These are phyloP conservation scores for Fragaria iinumae DNA, from an alignment of 306 rosid species.

Conservation along the genomic window DNA sequence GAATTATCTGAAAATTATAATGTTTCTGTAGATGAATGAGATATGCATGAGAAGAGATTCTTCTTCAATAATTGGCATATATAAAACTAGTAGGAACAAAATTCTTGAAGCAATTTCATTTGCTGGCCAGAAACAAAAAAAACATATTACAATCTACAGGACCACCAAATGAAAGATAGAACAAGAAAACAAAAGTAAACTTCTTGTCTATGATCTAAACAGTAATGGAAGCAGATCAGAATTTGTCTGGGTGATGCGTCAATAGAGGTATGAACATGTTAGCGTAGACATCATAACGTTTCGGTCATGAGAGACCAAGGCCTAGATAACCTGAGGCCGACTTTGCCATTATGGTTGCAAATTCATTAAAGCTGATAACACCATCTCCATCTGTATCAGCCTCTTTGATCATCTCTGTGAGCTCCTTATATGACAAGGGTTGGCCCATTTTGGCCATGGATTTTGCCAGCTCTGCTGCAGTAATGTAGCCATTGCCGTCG, in stretches of 20 bases:
- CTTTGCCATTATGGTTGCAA: conserved; percentile 62
- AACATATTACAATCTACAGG: background rate
- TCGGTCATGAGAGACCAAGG: conserved; percentile 27
- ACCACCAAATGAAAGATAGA: conserved; percentile 5
- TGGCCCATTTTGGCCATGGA: conserved; percentile 93
- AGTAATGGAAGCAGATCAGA: background rate
- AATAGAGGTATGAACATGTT: background rate
- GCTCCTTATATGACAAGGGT: conserved; percentile 64
- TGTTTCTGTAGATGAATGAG: background rate
- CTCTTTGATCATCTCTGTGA: conserved; percentile 78
- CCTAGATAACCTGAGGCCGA: conserved; percentile 68
- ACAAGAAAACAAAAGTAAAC: background rate
- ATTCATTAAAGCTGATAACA: conserved; percentile 70
- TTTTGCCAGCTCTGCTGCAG: conserved; percentile 74
- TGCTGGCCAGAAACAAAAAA: background rate
- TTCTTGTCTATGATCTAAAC: conserved; percentile 12
- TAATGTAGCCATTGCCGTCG: conserved; percentile 68
- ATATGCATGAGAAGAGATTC: conserved; percentile 1
- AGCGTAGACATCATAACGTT: background rate
- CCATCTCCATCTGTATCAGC: conserved; percentile 85
- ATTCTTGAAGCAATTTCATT: background rate
- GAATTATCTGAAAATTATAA: background rate
- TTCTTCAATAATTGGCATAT: background rate
- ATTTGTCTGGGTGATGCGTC: background rate
- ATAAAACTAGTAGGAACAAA: conserved; percentile 1